phyloP scores from a whole-genome alignment of 495 filamentous ascomycete species.

The Lasiosphaeria ovina region DNA sequence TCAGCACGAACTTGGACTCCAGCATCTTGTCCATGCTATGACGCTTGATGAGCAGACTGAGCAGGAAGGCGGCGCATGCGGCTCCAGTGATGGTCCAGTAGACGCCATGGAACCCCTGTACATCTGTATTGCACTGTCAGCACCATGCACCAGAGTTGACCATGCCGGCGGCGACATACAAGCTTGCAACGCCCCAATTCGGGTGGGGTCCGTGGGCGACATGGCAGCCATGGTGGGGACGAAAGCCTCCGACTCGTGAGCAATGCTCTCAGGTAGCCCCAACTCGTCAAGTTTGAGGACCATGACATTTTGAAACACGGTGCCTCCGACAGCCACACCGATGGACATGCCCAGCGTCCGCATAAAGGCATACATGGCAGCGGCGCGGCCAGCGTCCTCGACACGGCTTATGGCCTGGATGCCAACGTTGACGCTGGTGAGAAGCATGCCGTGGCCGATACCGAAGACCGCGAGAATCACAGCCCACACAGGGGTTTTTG shows the following conservation, averaged over 20 bases:
- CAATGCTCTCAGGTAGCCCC: conserved; percentile 37
- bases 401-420: conserved; percentile 51
- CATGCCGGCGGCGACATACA: conserved; percentile 15
- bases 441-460: conserved; percentile 52
- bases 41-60: conserved; percentile 22
- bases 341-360: conserved; percentile 62
- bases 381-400: conserved; percentile 53
- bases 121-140: conserved; percentile 11
- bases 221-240: conserved; percentile 34
- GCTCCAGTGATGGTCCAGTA: conserved; percentile 26
- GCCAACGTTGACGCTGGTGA: conserved; percentile 50
- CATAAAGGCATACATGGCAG: conserved; percentile 59
- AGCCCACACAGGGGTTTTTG: conserved; percentile 48
- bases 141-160: not conserved
- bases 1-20: conserved; percentile 25
- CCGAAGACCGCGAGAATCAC: conserved; percentile 53
- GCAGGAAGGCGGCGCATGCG: conserved; percentile 18
- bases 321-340: conserved; percentile 61
- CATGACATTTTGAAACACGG: conserved; percentile 60
- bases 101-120: conserved; percentile 29
- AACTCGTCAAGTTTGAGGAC: conserved; percentile 40
- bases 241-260: conserved; percentile 47
- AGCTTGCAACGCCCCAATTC: conserved; percentile 24
- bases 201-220: conserved; percentile 22
- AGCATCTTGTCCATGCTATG: conserved; percentile 31